These are phyloP conservation scores for Albugo candida DNA, from an alignment of 352 stramenopile genomes.

Conservation along the genomic window DNA sequence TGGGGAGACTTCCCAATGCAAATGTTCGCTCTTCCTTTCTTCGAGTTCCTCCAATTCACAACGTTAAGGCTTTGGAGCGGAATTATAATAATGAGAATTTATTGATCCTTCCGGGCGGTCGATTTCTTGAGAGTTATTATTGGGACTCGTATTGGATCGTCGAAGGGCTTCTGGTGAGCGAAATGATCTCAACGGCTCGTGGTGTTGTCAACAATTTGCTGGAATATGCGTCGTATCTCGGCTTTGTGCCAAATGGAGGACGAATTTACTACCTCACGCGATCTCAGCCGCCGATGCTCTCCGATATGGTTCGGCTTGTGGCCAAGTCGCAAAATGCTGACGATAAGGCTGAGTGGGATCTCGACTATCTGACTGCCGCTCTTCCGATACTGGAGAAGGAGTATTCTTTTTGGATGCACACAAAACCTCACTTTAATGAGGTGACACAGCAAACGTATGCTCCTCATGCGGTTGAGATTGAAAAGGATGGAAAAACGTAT, in stretches of 20 bases:
- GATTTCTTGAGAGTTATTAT: conserved; percentile 34
- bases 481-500: conserved; percentile 4
- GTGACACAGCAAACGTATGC: not conserved
- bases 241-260: conserved; percentile 23
- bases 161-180: conserved; percentile 16
- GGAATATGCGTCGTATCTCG: conserved; percentile 13
- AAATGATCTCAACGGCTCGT: conserved; percentile 15
- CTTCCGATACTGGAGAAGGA: conserved; percentile 11
- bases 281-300: conserved; percentile 23
- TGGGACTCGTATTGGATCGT: conserved; percentile 43
- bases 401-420: conserved; percentile 13
- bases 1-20: conserved; percentile 8
- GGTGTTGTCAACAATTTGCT: conserved; percentile 20
- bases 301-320: conserved; percentile 10
- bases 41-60: conserved; percentile 4
- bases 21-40: conserved; percentile 15
- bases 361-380: not conserved
- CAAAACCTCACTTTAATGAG: not conserved
- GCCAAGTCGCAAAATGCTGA: not conserved
- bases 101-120: conserved; percentile 21
- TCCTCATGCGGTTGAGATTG: not conserved
- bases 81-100: conserved; percentile 1
- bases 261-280: conserved; percentile 27
- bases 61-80: not conserved
- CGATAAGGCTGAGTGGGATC: not conserved